Evolutionary conservation across 208 protist species (phyloP).

Genomic region (Wallacemonas sp.): DNA sequence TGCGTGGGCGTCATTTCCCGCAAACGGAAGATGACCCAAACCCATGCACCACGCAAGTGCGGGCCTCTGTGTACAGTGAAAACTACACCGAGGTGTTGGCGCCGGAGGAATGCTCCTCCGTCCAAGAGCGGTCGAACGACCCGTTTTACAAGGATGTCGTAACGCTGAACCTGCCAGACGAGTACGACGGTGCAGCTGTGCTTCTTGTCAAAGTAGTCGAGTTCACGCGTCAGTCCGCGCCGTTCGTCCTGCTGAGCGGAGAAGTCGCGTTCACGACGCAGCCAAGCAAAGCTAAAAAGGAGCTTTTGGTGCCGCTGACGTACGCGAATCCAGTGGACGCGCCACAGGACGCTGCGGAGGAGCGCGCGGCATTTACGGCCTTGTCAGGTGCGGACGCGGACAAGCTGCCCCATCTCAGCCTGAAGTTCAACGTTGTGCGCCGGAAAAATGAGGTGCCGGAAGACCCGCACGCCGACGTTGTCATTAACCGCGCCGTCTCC

Average conservation of each 20-base stretch:
- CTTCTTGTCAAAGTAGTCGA: conserved; percentile 41
- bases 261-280: conserved; percentile 20
- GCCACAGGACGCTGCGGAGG: not conserved
- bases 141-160: conserved; percentile 64
- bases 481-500: not conserved
- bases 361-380: not conserved
- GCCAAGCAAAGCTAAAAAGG: conserved; percentile 27
- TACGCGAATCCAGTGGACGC: conserved; percentile 6
- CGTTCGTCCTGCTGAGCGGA: conserved; percentile 42
- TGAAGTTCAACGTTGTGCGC: conserved; percentile 24
- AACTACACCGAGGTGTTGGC: conserved; percentile 20
- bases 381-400: not conserved
- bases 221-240: conserved; percentile 24
- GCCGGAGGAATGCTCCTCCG: conserved; percentile 27
- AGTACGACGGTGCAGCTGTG: conserved; percentile 21
- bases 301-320: conserved; percentile 40
- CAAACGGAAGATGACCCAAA: conserved; percentile 66
- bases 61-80: conserved; percentile 20
- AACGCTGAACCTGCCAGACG: conserved; percentile 31
- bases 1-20: conserved; percentile 55
- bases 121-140: conserved; percentile 56
- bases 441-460: conserved; percentile 2
- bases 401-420: conserved; percentile 20
- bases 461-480: conserved; percentile 36
- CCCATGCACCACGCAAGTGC: conserved; percentile 51